A percentile compares a stretch with the other conserved stretches of the same genome.
Conservation (phyloP, 1,284 basidiomycete species). For the Boletellus sp. region DNA sequence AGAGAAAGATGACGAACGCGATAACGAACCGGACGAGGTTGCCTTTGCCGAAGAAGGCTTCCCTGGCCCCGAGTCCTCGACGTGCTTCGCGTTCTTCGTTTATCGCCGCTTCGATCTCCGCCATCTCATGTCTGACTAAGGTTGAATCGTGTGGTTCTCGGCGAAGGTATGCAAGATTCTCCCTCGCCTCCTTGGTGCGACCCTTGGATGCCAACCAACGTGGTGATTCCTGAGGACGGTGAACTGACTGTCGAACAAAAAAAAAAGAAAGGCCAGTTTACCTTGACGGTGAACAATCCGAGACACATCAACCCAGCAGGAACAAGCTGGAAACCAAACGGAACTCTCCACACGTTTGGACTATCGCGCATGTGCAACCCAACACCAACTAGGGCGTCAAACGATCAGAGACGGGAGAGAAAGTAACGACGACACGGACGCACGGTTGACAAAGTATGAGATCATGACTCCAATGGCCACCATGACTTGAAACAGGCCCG, state of each 20-base stretch:
- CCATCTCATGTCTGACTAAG: constrained; percentile 51
- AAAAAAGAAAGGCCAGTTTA: constrained; percentile 29
- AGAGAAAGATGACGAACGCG: constrained; percentile 45
- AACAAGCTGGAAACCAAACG: constrained; percentile 74
- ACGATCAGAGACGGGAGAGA: neutral
- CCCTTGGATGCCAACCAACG: constrained; percentile 61
- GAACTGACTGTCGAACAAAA: constrained; percentile 9
- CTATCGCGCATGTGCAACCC: constrained; percentile 49
- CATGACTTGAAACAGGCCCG: constrained; percentile 80
- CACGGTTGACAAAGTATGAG: constrained; percentile 75
- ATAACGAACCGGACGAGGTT: constrained; percentile 65
- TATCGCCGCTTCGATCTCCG: constrained; percentile 64
- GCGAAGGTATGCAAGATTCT: constrained; percentile 58
- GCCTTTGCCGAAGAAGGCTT: constrained; percentile 73
- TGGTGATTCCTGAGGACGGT: constrained; percentile 54
- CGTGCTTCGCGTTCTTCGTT: constrained; percentile 59
- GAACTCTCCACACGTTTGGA: constrained; percentile 63
- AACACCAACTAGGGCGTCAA: constrained; percentile 49
- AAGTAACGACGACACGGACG: constrained; percentile 21
- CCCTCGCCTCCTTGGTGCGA: constrained; percentile 46
- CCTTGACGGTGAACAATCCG: constrained; percentile 68
- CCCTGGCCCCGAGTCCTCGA: constrained; percentile 53
- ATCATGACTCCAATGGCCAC: constrained; percentile 75
- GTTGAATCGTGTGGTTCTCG: constrained; percentile 46
- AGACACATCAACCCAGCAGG: constrained; percentile 75